Conservation (phyloP, 148 eudicot species). For the Camellia japonica region DNA sequence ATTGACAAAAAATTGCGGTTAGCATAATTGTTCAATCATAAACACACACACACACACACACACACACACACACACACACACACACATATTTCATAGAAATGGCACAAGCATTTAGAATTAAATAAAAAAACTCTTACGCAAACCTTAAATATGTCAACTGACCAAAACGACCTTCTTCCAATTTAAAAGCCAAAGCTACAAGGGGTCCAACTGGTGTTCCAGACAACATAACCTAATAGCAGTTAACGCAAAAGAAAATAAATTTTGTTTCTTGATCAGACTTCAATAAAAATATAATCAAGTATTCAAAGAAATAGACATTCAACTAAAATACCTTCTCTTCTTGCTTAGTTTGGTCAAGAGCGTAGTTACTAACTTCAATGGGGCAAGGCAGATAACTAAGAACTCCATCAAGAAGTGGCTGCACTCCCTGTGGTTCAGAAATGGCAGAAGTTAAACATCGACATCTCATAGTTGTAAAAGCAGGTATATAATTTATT, state of each 20-base stretch:
- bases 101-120: not conserved
- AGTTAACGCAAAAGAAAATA: conserved; percentile 13
- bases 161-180: conserved; percentile 96
- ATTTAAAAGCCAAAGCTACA: conserved; percentile 92
- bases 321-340: conserved; percentile 59
- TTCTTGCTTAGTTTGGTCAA: conserved; percentile 84
- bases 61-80: not conserved
- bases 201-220: conserved; percentile 82
- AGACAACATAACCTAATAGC: conserved; percentile 59
- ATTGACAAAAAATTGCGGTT: conserved; percentile 9
- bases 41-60: not conserved
- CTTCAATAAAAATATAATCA: not conserved
- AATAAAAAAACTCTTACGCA: not conserved
- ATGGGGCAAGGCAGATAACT: conserved; percentile 83
- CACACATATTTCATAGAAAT: not conserved
- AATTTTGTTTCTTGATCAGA: not conserved
- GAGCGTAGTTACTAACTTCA: conserved; percentile 88
- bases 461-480: not conserved
- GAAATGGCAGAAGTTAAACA: conserved; percentile 1
- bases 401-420: conserved; percentile 94
- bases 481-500: not conserved
- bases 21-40: conserved; percentile 8
- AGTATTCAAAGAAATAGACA: not conserved
- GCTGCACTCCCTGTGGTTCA: conserved; percentile 77
- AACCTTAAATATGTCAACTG: conserved; percentile 93